Evolutionary conservation across 2,329 filamentous ascomycete genomes (phyloP), one percentile per base, ranked within the genome.

Genomic region (Pseudocercospora pini-densiflorae): DNA sequence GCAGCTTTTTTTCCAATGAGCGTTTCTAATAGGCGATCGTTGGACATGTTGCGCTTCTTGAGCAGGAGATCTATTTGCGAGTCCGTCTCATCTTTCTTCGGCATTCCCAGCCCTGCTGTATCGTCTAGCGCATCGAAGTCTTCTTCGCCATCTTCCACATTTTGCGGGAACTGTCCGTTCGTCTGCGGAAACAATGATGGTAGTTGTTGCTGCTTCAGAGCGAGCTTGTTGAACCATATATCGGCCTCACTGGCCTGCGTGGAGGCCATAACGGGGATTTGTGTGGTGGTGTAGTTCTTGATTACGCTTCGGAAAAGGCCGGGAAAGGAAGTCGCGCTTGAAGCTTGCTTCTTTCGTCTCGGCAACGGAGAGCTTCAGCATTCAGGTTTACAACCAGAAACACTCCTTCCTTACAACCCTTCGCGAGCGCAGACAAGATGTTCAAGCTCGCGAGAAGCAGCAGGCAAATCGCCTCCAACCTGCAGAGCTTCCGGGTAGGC

Each of bases 361-460:
- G 51, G 53, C 62, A 54, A 55, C 61, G 51, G 61, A 53, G 53
- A 68, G 63, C 66, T 67, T 57, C 64, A 69, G 43, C 31, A 12
- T 21, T 43, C 40, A 40, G 36, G 40, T 43, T 43, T 19, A 16
- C 40, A 6, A 5, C n/a, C 31, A 58, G 40, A 64, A 59, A 61
- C 60, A 66, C 62, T 16, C 60, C 67, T 63, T 29, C 45, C 27
- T 29, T 19, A 51, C 60, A 27, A 9, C 47, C 27, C 27, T 54
- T 58, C 16, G 59, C 33, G 29, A 19, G 24, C 16, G 29, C n/a
- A 12, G 55, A 19, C 16, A 58, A 36, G 29, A 97, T 97, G 93
- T 96, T 93, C 86, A 95, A 90, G 83, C 84, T 97, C 80, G 90
- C 90, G 80, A 90, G 93, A 59, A 70, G 69, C 84, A 91, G 88